Base-by-base conservation (phyloP, 2,329 filamentous ascomycete species). In the Stromatinia cepivora region DNA sequence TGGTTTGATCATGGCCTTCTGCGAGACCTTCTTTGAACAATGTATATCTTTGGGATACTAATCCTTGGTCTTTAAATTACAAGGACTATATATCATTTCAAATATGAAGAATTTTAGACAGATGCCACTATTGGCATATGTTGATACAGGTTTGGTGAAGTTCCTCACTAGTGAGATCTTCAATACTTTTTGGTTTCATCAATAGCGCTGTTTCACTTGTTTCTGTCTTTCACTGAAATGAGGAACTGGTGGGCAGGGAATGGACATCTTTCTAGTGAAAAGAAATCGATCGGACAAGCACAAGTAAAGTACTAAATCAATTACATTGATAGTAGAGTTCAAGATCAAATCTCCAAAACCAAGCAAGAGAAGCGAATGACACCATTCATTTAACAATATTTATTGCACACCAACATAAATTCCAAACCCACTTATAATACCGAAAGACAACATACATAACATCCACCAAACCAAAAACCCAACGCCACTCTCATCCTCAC, bases 391-490 rank as follows among this genome's bases (percentile, higher is more conserved):
- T 11, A 52, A 52, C 22, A 39, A 28, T 28, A 39, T 52, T 39
- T 11, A 63, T 39, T 25, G 9, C n/a, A 63, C 31, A 39, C 61
- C 61, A 52, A 52, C 22, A 28, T 28, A 63, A 63, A 28, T 52
- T 39, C 31, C 61, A 39, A 63, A 4, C 4, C 46, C 61, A 63
- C 46, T 39, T 4, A 63, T 22, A 25, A 63, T 39, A 28, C 61
- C 31, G 17, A 58, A 67, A 36, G 53, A 67, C 4, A 58, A 25
- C 53, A 59, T 48, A 45, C 31, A 67, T 58, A 59, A 22, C 42
- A 34, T 39, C 65, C 65, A 67, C 65, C n/a, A 58, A 48, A 34
- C 10, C 65, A 45, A 52, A 22, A 45, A 39, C 13, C 39, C 22
- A 59, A 58, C 36, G 25, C 53, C 57, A 62, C 22, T 50, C 31